Base-by-base conservation (phyloP, 768 basidiomycete species). In the Nidularia sp. region DNA sequence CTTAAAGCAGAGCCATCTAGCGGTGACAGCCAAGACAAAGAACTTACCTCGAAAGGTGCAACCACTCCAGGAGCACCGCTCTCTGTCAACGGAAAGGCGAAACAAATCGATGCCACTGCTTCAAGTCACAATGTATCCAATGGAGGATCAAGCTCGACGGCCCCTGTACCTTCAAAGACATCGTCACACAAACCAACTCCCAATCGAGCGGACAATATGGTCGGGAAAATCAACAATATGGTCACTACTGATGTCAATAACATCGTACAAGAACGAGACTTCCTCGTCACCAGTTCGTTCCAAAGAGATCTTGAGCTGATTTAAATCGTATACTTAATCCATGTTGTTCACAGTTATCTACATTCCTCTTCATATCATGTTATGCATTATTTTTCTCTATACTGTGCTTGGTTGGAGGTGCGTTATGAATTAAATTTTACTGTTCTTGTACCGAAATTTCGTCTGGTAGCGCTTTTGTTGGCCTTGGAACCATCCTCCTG, bases 191-290 rank as follows among this genome's bases (percentile, higher is more conserved):
- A 13, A 15, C 33, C 12, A 34, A 50, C 18, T 32, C 47, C 13
- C 13, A 34, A 10, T 8, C 7, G 18, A 34, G 34, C 2, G 15
- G 42, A 51, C 34, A 85, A 86, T 58, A 66, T 90, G 10, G 77
- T 85, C 34, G 90, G 90, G 15, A 87, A 82, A 60, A 84, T 93
- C 61, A 90, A 87, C 63, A 90, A 90, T 50, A 70, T 90, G 3
- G 79, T 90, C 49, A 83, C 88, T 5, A 84, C 84, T 3, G 90
- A 92, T 66, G 48, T 77, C 53, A 59, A 55, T 18, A 70, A 68
- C 50, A 76, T 79, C 48, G 60, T 61, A 8, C 67, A 68, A 7
- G 63, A 69, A 18, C 63, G 72, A 31, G 71, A 77, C 48, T 69
- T 76, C 50, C 53, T 75, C 6, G 5, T 51, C 8, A 8, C 39